Percentiles rank a stretch among this genome's conserved stretches.
phyloP scores from a whole-genome alignment of 2,329 filamentous ascomycete genomes.

The Microcyclosporella mali region DNA sequence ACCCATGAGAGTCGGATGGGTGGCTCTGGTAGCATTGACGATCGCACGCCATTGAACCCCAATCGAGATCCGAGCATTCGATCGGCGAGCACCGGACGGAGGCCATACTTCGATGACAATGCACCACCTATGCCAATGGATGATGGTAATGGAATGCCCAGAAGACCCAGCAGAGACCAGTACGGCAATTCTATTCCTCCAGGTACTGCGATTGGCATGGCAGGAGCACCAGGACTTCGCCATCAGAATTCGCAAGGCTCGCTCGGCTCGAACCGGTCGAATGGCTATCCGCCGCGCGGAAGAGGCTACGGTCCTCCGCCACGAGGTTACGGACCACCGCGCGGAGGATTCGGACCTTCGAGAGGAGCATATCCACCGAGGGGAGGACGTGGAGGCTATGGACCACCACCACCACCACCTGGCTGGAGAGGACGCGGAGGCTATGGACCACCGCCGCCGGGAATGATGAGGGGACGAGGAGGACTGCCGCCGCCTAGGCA shows the following conservation, averaged over 20 bases:
- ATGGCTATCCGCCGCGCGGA: constrained; percentile 37
- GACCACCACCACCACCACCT: constrained; percentile 20
- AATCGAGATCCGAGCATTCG: constrained; percentile 52
- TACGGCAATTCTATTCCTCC: constrained; percentile 55
- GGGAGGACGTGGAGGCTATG: constrained; percentile 42
- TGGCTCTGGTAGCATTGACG: constrained; percentile 48
- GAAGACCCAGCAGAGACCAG: constrained; percentile 49
- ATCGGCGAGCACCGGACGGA: constrained; percentile 31
- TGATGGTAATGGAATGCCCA: constrained; percentile 27
- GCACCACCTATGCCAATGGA: constrained; percentile 35
- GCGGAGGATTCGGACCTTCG: constrained; percentile 40
- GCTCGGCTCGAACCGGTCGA: constrained; percentile 34
- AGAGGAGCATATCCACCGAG: constrained; percentile 41
- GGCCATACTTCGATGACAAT: constrained; percentile 34
- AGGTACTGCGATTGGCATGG: constrained; percentile 25
- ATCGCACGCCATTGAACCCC: constrained; percentile 64
- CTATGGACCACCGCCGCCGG: constrained; percentile 22
- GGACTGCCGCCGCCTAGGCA: constrained; percentile 22
- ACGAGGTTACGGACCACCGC: constrained; percentile 30
- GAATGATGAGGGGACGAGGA: constrained; percentile 26
- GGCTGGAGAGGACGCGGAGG: constrained; percentile 14
- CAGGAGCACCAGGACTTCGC: constrained; percentile 36
- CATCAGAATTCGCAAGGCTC: constrained; percentile 44
- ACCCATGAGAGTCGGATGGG: constrained; percentile 16
- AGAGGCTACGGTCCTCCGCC: constrained; percentile 30